Conservation (phyloP, 306 rosid genomes). For the Dicorynia guianensis region DNA sequence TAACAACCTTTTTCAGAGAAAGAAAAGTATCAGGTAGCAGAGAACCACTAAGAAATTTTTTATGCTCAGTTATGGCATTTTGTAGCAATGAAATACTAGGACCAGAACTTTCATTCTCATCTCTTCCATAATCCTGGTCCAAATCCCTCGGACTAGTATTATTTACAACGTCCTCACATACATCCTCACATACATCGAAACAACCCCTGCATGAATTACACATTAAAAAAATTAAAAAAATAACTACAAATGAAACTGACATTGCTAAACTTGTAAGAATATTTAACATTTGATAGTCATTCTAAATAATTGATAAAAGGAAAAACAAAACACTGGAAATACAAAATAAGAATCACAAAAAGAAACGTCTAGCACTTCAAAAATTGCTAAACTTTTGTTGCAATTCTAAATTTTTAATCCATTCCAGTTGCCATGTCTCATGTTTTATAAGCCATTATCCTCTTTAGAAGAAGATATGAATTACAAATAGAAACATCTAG, state of each 20-base stretch:
- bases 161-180: slow-evolving; percentile 63
- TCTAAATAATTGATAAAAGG: background rate
- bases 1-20: slow-evolving; percentile 57
- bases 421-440: no score
- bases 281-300: background rate
- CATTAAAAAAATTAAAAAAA: slow-evolving; percentile 11
- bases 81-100: slow-evolving; percentile 53
- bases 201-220: slow-evolving; percentile 71
- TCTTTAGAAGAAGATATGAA: no score
- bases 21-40: slow-evolving; percentile 58
- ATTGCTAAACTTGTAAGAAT: slow-evolving; percentile 1
- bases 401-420: no score
- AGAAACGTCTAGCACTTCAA: no score
- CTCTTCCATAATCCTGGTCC: slow-evolving; percentile 65
- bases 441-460: no score
- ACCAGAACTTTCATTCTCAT: slow-evolving; percentile 61
- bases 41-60: slow-evolving; percentile 62
- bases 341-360: no score
- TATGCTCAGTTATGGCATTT: slow-evolving; percentile 51
- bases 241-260: slow-evolving; percentile 20
- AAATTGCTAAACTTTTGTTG: no score
- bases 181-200: slow-evolving; percentile 70
- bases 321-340: background rate
- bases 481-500: no score
- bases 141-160: slow-evolving; percentile 58